These are phyloP conservation scores for Rhododendron molle DNA, from an alignment of 148 eudicot genomes.

Conservation along the genomic window DNA sequence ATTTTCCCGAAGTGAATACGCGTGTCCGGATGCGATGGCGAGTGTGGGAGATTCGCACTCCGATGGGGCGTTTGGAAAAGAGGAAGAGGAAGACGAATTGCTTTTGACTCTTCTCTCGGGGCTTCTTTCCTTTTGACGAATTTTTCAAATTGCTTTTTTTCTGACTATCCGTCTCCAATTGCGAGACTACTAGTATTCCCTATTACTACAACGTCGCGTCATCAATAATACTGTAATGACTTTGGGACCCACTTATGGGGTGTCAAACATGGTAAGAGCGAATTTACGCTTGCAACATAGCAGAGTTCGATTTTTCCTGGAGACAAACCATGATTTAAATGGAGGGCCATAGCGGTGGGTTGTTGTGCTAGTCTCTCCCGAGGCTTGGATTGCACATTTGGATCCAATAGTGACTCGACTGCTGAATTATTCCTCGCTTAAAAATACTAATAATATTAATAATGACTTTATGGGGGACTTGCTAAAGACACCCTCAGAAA, in stretches of 20 bases:
- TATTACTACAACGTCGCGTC: neutral
- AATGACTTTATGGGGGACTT: neutral
- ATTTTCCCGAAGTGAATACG: neutral
- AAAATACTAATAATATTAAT: too few species aligned
- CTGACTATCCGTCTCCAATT: neutral
- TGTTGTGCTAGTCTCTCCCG: too few species aligned
- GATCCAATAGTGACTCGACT: too few species aligned
- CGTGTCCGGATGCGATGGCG: neutral
- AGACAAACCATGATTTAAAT: too few species aligned
- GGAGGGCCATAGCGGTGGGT: too few species aligned
- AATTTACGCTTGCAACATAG: too few species aligned
- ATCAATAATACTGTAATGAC: too few species aligned
- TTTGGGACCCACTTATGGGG: too few species aligned
- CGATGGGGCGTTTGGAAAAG: neutral
- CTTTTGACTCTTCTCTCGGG: neutral
- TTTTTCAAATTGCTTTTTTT: neutral
- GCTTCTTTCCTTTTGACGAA: neutral
- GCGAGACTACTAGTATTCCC: neutral
- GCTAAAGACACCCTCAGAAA: neutral
- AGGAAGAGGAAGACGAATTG: neutral
- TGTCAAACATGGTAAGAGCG: too few species aligned
- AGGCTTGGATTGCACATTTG: too few species aligned
- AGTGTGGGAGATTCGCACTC: neutral
- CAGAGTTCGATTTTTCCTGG: too few species aligned
- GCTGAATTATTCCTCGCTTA: too few species aligned